Conservation (phyloP, 345 rosid species). For the Camelina laxa region DNA sequence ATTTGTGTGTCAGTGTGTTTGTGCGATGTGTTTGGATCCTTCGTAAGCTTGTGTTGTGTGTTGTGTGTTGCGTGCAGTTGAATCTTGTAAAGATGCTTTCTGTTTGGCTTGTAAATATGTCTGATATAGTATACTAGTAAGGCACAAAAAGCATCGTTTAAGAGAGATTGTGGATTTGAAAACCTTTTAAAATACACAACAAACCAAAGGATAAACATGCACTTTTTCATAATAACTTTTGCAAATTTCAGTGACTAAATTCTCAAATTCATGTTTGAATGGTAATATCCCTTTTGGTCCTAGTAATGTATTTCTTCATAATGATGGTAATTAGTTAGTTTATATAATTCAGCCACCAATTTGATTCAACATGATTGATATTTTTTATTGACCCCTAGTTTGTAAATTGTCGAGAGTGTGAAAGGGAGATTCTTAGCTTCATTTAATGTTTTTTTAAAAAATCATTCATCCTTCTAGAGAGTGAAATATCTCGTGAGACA, state of each 20-base stretch:
- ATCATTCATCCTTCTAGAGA: background rate
- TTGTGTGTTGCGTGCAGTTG: conserved; percentile 15
- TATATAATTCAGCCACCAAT: background rate
- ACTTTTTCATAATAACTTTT: background rate
- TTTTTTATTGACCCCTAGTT: background rate
- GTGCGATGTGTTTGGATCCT: conserved; percentile 9
- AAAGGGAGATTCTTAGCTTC: background rate
- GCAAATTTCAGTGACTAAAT: background rate
- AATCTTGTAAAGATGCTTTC: background rate
- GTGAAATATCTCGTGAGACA: background rate
- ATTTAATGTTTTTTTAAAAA: background rate
- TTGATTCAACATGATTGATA: conserved; percentile 1
- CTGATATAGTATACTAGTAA: conserved; percentile 14
- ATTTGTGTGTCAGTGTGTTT: conserved; percentile 5
- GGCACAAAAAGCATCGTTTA: background rate
- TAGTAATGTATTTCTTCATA: background rate
- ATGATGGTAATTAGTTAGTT: background rate
- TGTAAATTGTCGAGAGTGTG: background rate
- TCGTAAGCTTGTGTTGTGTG: background rate
- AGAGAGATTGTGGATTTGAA: background rate
- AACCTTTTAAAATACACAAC: too few species aligned
- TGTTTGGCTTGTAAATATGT: conserved; percentile 4
- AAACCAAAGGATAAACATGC: background rate
- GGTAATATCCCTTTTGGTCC: background rate
- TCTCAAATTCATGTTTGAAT: background rate